Evolutionary conservation across 2,329 filamentous ascomycete genomes (phyloP).

Genomic region (Exophiala alcalophila): DNA sequence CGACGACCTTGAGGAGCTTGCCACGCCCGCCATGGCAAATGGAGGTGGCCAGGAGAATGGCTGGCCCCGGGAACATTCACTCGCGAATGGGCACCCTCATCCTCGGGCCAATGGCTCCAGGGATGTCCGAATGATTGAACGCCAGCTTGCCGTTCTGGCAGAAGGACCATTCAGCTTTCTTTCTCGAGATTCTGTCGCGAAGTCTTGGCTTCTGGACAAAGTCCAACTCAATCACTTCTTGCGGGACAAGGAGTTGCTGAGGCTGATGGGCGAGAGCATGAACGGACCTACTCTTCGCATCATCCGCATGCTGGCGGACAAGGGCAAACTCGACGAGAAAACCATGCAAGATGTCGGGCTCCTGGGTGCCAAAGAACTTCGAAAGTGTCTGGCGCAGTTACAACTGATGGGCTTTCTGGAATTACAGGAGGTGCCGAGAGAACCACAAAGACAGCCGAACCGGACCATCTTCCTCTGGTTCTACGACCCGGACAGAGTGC

Average conservation of each 20-base stretch:
- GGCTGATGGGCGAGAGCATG: constrained; percentile 49
- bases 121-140: constrained; percentile 9
- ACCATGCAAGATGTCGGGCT: constrained; percentile 75
- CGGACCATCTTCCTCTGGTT: constrained; percentile 90
- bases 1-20: neutral
- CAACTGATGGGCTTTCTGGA: constrained; percentile 84
- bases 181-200: constrained; percentile 49
- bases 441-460: constrained; percentile 75
- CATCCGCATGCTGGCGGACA: constrained; percentile 76
- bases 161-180: constrained; percentile 41
- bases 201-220: constrained; percentile 83
- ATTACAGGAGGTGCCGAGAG: constrained; percentile 89
- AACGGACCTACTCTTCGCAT: constrained; percentile 58
- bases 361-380: constrained; percentile 80
- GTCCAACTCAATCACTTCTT: constrained; percentile 67
- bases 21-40: neutral
- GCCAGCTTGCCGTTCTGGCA: constrained; percentile 50
- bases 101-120: constrained; percentile 6
- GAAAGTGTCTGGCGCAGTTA: constrained; percentile 79
- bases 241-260: constrained; percentile 75
- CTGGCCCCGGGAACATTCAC: neutral
- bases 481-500: constrained; percentile 73
- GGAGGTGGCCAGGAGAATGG: constrained; percentile 5
- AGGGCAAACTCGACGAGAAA: constrained; percentile 94
- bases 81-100: constrained; percentile 14